Evolutionary conservation across 2,329 filamentous ascomycete genomes (phyloP), one percentile per base, ranked within the genome.

Genomic region (Botryotinia calthae): DNA sequence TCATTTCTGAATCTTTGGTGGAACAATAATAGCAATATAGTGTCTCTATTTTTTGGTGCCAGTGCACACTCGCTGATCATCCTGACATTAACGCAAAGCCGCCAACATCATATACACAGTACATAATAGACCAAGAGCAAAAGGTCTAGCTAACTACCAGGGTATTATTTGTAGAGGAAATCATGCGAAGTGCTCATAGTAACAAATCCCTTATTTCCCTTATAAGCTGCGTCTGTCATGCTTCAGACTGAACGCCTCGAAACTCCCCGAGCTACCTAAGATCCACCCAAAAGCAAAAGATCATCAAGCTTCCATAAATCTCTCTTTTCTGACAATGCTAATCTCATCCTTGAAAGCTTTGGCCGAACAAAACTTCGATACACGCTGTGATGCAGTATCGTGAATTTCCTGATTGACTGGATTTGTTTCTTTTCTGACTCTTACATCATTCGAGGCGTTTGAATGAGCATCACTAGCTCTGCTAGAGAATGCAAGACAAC

Each of bases 331-430:
- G n/a, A 68, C 25, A 25, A 31, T 16, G 3, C 25, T 61, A 16
- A 72, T 54, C 42, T 68, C 28, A 7, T 70, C 56, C 37, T 63
- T 72, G 22, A 62, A 58, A 46, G 20, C 54, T 34, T 70, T 70
- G n/a, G 67, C 72, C 16, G 72, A 42, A 59, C 67, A 71, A 37
- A 71, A 71, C 14, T 34, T 71, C 40, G 72, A 62, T n/a, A 73
- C 44, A 48, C 34, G 37, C 31, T 73, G 62, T n/a, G 51, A 63
- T 8, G 67, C 72, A 42, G 67, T 6, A 42, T 72, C 34, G 37
- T 71, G 67, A 18, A 73, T 71, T 28, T 25, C 46, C 16, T 48
- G 48, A 10, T 61, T 69, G 10, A 28, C 42, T 12, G 61, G 48
- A 16, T 71, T 48, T 31, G 59, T 40, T 22, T 71, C 67, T 71